phyloP scores from a whole-genome alignment of 495 filamentous ascomycete genomes.

The Haplographium delicatum region DNA sequence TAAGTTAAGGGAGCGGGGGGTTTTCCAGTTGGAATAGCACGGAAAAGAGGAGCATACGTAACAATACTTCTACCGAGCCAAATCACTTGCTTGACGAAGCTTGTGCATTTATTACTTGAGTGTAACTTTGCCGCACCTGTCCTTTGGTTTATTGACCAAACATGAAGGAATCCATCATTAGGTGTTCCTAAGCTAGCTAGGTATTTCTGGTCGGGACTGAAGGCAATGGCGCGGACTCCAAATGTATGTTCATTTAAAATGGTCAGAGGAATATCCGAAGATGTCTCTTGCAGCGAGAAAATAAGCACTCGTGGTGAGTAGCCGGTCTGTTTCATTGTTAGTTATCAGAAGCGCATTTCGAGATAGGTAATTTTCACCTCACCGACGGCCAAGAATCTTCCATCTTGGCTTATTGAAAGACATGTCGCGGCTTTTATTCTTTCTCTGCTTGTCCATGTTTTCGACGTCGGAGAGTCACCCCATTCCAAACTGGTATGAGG shows the following conservation, averaged over 20 bases:
- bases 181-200: conserved; percentile 81
- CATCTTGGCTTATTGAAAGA: conserved; percentile 85
- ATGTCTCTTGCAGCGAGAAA: conserved; percentile 73
- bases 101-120: conserved; percentile 91
- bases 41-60: conserved; percentile 44
- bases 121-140: conserved; percentile 83
- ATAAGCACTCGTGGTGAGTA: conserved; percentile 89
- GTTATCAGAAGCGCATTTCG: conserved; percentile 3
- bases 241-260: conserved; percentile 86
- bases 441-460: conserved; percentile 79
- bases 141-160: conserved; percentile 79
- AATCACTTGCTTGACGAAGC: conserved; percentile 71
- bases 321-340: conserved; percentile 55
- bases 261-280: conserved; percentile 75
- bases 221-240: conserved; percentile 82
- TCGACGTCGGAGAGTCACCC: conserved; percentile 55
- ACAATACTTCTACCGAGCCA: conserved; percentile 65
- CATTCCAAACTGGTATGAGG: conserved; percentile 31
- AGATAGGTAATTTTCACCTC: conserved; percentile 49
- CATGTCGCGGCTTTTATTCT: conserved; percentile 95
- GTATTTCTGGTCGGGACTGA: conserved; percentile 81
- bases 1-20: conserved; percentile 2
- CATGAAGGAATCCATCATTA: conserved; percentile 90
- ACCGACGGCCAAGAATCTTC: conserved; percentile 82
- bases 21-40: conserved; percentile 4